These are phyloP conservation scores for Ceratocystis papillata DNA, from an alignment of 2,329 filamentous ascomycete species.

Conservation along the genomic window DNA sequence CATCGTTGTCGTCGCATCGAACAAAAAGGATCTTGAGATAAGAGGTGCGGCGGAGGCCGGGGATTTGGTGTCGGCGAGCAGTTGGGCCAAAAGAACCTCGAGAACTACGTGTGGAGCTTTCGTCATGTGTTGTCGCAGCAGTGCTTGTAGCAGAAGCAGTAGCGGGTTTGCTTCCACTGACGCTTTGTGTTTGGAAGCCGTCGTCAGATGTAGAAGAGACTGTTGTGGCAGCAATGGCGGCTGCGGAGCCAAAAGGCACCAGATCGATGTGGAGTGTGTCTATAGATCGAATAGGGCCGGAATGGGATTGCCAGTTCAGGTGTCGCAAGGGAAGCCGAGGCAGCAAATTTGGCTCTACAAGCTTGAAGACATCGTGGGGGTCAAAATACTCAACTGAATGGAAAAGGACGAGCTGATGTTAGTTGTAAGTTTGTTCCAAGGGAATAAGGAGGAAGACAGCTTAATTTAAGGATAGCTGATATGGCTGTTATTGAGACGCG, in stretches of 20 bases:
- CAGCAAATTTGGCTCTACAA: constrained; percentile 66
- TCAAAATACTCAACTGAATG: constrained; percentile 84
- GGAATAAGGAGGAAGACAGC: constrained; percentile 22
- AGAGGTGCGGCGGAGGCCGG: constrained; percentile 79
- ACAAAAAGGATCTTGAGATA: constrained; percentile 87
- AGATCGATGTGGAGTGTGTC: constrained; percentile 85
- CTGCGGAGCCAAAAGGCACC: constrained; percentile 46
- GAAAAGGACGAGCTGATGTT: constrained; percentile 6
- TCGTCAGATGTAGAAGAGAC: constrained; percentile 39
- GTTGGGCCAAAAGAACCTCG: constrained; percentile 31
- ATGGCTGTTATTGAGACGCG: neutral
- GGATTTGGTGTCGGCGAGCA: constrained; percentile 81
- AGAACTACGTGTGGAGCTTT: constrained; percentile 18
- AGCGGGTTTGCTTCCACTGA: constrained; percentile 34
- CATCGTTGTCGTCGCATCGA: constrained; percentile 89
- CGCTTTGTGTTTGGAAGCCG: constrained; percentile 49
- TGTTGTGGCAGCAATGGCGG: constrained; percentile 35
- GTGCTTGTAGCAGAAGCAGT: constrained; percentile 34
- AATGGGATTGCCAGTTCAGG: constrained; percentile 93
- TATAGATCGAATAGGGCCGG: constrained; percentile 83
- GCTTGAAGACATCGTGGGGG: constrained; percentile 75
- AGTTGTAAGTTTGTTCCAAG: constrained; percentile 20
- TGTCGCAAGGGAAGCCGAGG: constrained; percentile 76
- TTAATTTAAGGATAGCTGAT: neutral
- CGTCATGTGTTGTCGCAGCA: constrained; percentile 30